Base-by-base conservation (phyloP, 2,329 filamentous ascomycete genomes). In the Taxawa tesnikishii region DNA sequence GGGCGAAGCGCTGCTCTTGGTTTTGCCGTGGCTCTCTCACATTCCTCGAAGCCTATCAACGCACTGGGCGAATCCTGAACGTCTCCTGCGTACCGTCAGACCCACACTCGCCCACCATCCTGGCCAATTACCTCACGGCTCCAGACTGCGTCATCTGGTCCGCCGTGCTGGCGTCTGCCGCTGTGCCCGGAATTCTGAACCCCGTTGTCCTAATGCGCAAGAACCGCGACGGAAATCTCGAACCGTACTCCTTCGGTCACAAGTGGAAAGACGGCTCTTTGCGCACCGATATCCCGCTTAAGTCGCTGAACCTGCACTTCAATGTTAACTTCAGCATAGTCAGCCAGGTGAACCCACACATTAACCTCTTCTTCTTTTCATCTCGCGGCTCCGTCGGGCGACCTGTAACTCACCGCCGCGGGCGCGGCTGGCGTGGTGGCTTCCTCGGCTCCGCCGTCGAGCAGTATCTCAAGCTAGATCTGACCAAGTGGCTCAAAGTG, bases 71-170 rank as follows among this genome's bases (percentile, higher is more conserved):
- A 13, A 90, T 96, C 39, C 68, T 98, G 31, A 98, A 98, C 55
- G 85, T 98, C 7, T 84, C 83, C 5, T 98, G 90, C 54, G 84
- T 98, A 2, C 90, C 90, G 1, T 87, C 88, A 0, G 90, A 98
- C 53, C 90, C 88, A 12, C 85, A 98, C 56, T 92, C 83, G 26
- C 88, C 76, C 2, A 77, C 85, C 1, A 94, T 98, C 42, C 68
- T 98, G 6, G 84, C 84, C 50, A 98, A 98, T 58, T 94, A 96
- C 53, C 70, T 94, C 18, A 96, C 90, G 2, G 82, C 81, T 14
- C 90, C 90, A 0, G 85, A 98, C 60, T 98, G 90, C 51, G 90
- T 98, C 25, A 92, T 98, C 40, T 98, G 92, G 90, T 94, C 85
- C 8, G 88, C 90, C 2, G 85, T 96, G 3, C 62, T 98, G 27